A percentile compares a stretch with the other conserved stretches of the same genome.
Conservation (phyloP, 1,284 basidiomycete species). For the Ceratobasidium theobromae region DNA sequence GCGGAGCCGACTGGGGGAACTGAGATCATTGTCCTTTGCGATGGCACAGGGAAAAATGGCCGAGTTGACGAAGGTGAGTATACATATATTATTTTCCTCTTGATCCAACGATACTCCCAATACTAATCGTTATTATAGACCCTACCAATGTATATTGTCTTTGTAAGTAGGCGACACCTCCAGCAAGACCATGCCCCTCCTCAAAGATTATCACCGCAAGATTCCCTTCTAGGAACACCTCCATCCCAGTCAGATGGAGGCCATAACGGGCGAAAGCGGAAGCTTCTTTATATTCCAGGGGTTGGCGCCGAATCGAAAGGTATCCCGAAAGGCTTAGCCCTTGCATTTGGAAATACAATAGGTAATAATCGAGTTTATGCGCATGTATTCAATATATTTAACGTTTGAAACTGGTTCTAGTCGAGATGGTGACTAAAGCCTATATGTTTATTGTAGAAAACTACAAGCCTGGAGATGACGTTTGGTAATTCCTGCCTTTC, state of each 20-base stretch:
- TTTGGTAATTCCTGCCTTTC: not conserved
- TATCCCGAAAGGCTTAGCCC: constrained; percentile 21
- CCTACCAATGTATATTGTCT: constrained; percentile 19
- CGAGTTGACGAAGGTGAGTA: not conserved
- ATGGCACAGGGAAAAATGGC: constrained; percentile 23
- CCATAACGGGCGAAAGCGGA: not conserved
- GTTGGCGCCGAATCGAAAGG: constrained; percentile 26
- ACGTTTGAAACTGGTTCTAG: not conserved
- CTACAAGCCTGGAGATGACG: constrained; percentile 12
- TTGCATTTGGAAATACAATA: constrained; percentile 20
- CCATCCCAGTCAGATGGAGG: not conserved
- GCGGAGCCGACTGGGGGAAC: not conserved
- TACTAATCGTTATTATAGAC: not conserved
- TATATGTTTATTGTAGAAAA: constrained; percentile 18
- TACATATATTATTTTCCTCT: no score
- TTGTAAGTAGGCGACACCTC: not conserved
- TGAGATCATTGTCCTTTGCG: not conserved
- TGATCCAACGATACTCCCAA: not conserved
- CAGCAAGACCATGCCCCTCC: not conserved
- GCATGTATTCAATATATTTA: not conserved
- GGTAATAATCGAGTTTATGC: not conserved
- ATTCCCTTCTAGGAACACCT: not conserved
- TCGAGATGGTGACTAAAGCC: constrained; percentile 26
- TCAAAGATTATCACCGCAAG: not conserved
- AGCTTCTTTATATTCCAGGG: constrained; percentile 16